Evolutionary conservation across 1,284 basidiomycete genomes (phyloP).

Genomic region (Ganoderma resinaceum): DNA sequence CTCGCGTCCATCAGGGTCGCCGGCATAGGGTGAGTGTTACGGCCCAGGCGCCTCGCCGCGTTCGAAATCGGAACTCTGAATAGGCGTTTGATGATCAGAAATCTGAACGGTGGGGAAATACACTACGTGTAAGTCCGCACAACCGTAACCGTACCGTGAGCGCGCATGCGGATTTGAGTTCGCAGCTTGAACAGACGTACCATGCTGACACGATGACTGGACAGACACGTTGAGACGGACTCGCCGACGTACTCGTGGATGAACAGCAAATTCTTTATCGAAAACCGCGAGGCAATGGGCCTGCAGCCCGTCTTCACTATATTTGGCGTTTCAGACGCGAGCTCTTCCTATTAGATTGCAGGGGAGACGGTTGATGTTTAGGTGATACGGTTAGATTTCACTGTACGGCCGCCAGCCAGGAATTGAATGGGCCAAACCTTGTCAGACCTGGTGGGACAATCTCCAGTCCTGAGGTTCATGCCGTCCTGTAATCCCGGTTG

Average conservation of each 20-base stretch:
- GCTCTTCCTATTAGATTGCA: not conserved
- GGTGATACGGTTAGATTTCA: no score
- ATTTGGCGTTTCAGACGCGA: not conserved
- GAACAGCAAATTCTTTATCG: conserved; percentile 2
- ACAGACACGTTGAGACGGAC: conserved; percentile 3
- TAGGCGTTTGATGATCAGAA: not conserved
- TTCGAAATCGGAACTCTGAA: not conserved
- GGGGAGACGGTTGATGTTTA: no score
- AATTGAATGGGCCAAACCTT: no score
- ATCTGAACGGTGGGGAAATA: not conserved
- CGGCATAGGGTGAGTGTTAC: not conserved
- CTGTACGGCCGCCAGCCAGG: no score
- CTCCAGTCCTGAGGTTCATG: no score
- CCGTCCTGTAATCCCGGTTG: no score
- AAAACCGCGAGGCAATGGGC: not conserved
- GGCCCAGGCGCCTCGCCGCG: not conserved
- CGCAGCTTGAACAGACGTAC: not conserved
- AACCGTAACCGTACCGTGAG: not conserved
- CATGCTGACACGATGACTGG: not conserved
- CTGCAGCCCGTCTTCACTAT: not conserved
- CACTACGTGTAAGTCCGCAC: conserved; percentile 1
- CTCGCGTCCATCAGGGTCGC: not conserved
- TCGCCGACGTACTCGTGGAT: conserved; percentile 4
- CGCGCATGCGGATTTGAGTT: not conserved
- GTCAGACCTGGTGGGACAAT: no score